Conservation (phyloP, 257 asterid genomes). For the Rehmannia glutinosa region DNA sequence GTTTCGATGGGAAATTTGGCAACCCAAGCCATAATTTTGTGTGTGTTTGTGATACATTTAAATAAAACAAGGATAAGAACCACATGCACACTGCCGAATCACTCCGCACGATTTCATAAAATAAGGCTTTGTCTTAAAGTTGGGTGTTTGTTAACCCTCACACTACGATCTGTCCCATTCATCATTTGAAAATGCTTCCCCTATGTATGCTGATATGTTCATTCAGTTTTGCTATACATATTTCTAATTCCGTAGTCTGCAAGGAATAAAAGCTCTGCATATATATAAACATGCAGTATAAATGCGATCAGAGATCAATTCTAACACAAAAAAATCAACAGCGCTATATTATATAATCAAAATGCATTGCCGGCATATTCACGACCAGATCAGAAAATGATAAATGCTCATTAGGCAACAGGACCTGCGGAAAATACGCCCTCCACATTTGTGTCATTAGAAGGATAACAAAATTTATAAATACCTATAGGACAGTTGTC, state of each 20-base stretch:
- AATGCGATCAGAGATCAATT: slow-evolving; percentile 4
- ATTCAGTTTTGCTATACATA: too few species aligned
- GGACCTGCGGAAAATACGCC: not conserved
- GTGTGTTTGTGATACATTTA: not conserved
- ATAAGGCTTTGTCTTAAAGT: not conserved
- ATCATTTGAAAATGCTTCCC: not conserved
- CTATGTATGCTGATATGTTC: not conserved
- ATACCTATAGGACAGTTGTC: not conserved
- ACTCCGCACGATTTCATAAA: not conserved
- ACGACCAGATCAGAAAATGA: not conserved
- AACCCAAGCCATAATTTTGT: not conserved
- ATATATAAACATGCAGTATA: not conserved
- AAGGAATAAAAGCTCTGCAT: not conserved
- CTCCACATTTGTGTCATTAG: not conserved
- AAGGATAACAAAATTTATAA: not conserved
- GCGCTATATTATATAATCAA: not conserved
- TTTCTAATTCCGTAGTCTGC: too few species aligned
- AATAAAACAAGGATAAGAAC: slow-evolving; percentile 1
- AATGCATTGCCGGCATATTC: not conserved
- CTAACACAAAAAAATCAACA: not conserved
- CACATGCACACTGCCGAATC: not conserved
- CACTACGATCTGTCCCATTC: not conserved
- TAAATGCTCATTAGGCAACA: not conserved
- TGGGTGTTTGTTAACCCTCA: not conserved
- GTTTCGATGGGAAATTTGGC: slow-evolving; percentile 1